These are phyloP conservation scores for Calonectria multiphialidica DNA, from an alignment of 2,329 filamentous ascomycete genomes.

Conservation along the genomic window DNA sequence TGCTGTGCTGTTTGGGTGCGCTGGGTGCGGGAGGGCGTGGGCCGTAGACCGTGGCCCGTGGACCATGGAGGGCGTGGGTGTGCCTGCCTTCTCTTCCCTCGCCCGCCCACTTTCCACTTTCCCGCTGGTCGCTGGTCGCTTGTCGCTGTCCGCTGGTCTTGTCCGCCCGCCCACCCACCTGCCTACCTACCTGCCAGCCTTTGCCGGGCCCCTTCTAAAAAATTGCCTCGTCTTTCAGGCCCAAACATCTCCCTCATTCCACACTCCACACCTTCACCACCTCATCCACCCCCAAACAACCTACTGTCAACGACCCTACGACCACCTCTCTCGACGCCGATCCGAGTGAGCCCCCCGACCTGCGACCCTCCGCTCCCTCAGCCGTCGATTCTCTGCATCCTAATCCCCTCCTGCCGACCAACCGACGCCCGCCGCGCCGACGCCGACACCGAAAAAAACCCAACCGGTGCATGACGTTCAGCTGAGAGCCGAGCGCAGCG, in stretches of 20 bases:
- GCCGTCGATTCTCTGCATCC: conserved; percentile 27
- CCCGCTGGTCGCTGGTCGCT: not conserved
- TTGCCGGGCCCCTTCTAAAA: conserved; percentile 27
- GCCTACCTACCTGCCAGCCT: conserved; percentile 14
- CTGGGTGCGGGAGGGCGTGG: not conserved
- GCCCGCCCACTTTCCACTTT: not conserved
- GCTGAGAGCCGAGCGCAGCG: conserved; percentile 49
- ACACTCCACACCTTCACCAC: conserved; percentile 46
- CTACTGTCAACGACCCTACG: conserved; percentile 42
- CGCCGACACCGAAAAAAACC: conserved; percentile 41
- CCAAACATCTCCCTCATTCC: conserved; percentile 44
- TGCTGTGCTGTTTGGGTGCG: not conserved
- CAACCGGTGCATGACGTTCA: conserved; percentile 48
- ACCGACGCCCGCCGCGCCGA: conserved; percentile 32
- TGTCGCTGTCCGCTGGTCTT: conserved; percentile 11
- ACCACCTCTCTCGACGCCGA: conserved; percentile 38
- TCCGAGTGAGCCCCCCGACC: conserved; percentile 42
- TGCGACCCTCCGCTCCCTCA: conserved; percentile 34
- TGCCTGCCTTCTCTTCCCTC: conserved; percentile 12
- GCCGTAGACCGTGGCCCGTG: not conserved
- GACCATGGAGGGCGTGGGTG: not conserved
- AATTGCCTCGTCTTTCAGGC: conserved; percentile 51
- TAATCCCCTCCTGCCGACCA: conserved; percentile 20
- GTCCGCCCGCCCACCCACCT: conserved; percentile 20
- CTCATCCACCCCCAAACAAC: conserved; percentile 44